Base-by-base conservation (phyloP, 1,139 yeast genomes). In the Taphrina sp. region DNA sequence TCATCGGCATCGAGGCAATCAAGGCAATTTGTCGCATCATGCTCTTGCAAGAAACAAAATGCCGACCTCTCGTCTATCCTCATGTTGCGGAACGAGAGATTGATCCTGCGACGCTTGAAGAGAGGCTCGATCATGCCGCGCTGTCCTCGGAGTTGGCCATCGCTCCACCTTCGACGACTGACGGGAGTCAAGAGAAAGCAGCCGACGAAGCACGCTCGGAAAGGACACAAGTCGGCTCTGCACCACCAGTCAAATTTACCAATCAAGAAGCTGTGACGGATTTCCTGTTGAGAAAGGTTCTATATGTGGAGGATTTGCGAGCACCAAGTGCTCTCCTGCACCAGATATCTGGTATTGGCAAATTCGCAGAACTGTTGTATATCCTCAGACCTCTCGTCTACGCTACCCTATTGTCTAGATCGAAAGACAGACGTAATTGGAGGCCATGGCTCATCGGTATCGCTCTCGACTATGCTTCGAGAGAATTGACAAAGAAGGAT, bases 401-500 rank as follows among this genome's bases (percentile, higher is more conserved):
- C 59, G 73, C 74, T 3, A 23, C 59, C 28, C 59, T 72, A 47
- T 65, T 69, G 8, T 47, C 47, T n/a, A 35, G 59, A 14, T 28
- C 55, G 12, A 41, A 41, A 20, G 51, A 56, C 20, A 41, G 39
- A 28, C 23, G 55, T 7, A 47, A 36, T n/a, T 73, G 76, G 76
- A 64, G 69, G 10, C 76, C 76, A 3, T 73, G 76, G 76, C 44
- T 71, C 4, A 62, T 65, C 2, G 76, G 76, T 3, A 39, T 70
- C n/a, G 63, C 63, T 2, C 51, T 72, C 4, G 76, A 73, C 57
- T 64, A 66, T 38, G 41, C 64, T 20, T 65, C 73, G 1, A 66
- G 72, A 10, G 62, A 64, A 42, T 58, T 70, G 28, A 56, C 55
- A 51, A 57, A 42, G 56, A 44, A 39, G 52, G 63, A 39, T 47